phyloP scores from a whole-genome alignment of 2,329 filamentous ascomycete genomes.

The Stachybotrys echinatus region DNA sequence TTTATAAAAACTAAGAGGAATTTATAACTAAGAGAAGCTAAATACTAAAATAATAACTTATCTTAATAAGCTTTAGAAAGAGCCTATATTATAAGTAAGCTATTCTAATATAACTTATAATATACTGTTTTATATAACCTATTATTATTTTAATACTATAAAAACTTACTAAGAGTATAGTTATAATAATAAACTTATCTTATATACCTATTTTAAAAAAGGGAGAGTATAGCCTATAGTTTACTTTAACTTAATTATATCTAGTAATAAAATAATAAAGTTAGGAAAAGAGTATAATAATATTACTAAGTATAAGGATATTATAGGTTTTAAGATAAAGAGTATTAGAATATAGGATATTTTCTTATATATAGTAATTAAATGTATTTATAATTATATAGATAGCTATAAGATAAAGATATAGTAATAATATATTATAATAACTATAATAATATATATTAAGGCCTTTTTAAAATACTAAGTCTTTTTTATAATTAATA shows the following conservation, averaged over 20 bases:
- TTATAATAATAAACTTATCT: background rate
- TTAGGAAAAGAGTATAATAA: constrained; percentile 13
- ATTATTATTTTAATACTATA: constrained; percentile 5
- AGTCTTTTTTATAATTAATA: no score
- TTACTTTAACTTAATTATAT: constrained; percentile 8
- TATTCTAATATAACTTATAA: background rate
- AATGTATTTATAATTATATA: constrained; percentile 9
- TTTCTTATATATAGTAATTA: constrained; percentile 8
- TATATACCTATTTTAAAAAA: background rate
- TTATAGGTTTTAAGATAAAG: constrained; percentile 11
- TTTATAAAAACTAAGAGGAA: constrained; percentile 2
- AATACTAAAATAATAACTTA: constrained; percentile 3
- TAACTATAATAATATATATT: no score
- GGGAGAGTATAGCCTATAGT: background rate
- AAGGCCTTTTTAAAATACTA: background rate
- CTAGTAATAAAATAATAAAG: constrained; percentile 27
- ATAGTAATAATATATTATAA: constrained; percentile 5
- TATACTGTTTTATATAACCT: constrained; percentile 8
- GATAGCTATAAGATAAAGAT: constrained; percentile 8
- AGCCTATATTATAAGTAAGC: background rate
- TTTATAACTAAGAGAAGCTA: constrained; percentile 5
- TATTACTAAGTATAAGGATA: background rate
- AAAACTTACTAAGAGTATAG: background rate
- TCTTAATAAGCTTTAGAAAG: constrained; percentile 1
- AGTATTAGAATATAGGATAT: constrained; percentile 7